Evolutionary conservation across 192 early-diverging fungal species (phyloP).

Genomic region (Podila epicladia): DNA sequence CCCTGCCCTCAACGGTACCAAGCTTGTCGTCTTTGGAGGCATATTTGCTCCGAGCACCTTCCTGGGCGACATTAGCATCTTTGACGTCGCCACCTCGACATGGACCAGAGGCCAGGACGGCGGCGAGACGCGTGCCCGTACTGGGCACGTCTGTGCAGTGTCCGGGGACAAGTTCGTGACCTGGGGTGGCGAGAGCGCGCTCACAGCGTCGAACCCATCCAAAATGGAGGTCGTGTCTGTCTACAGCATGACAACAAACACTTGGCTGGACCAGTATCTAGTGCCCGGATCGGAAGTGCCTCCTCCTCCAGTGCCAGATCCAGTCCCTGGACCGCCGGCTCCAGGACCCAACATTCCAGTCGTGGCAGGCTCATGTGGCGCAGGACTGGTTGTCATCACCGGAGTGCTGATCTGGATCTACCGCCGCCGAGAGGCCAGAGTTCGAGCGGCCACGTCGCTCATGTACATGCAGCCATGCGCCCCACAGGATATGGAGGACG

Average conservation of each 20-base stretch:
- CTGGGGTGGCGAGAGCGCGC: conserved; percentile 9
- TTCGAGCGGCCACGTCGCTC: neutral
- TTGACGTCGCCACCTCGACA: conserved; percentile 14
- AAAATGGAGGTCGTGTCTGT: neutral
- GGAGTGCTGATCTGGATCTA: neutral
- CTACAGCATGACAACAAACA: neutral
- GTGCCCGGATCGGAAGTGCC: neutral
- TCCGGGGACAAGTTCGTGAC: conserved; percentile 14
- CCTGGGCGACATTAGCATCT: conserved; percentile 8
- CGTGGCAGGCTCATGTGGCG: neutral
- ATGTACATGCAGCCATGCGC: neutral
- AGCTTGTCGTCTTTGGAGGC: neutral
- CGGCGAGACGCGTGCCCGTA: neutral
- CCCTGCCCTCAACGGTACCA: neutral
- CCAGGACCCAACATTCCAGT: neutral
- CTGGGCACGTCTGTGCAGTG: conserved; percentile 4
- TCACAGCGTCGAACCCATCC: neutral
- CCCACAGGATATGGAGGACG: neutral
- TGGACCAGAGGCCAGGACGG: conserved; percentile 2
- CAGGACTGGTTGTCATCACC: neutral
- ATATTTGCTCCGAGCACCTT: neutral
- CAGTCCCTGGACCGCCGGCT: neutral
- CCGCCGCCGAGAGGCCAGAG: neutral
- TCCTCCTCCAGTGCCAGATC: neutral
- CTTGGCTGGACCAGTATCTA: neutral